These are phyloP conservation scores for Penicillium concentricum DNA, from an alignment of 2,329 filamentous ascomycete genomes.

Conservation along the genomic window DNA sequence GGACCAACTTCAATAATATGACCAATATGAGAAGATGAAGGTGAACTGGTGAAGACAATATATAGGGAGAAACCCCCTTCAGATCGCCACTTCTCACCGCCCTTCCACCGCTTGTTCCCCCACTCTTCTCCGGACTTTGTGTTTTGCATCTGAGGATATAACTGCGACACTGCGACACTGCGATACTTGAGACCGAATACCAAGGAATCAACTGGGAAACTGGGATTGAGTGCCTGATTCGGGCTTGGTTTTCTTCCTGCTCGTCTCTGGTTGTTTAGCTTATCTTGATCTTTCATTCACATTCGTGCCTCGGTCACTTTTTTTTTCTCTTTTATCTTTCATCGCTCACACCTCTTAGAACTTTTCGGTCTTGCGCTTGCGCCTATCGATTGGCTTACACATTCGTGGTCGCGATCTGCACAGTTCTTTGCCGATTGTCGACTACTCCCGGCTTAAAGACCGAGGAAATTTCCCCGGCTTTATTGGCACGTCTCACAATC, in stretches of 20 bases:
- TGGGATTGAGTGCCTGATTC: conserved; percentile 9
- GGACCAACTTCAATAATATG: background rate
- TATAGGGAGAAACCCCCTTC: background rate
- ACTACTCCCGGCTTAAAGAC: conserved; percentile 14
- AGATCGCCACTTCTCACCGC: conserved; percentile 14
- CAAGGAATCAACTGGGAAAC: background rate
- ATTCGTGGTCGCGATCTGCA: conserved; percentile 12
- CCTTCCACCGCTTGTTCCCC: conserved; percentile 21
- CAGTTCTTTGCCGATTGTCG: conserved; percentile 18
- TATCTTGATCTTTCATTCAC: background rate
- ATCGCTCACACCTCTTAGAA: conserved; percentile 11
- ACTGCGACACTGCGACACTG: background rate
- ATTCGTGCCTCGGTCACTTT: conserved; percentile 1
- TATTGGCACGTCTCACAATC: background rate
- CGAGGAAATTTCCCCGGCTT: conserved; percentile 5
- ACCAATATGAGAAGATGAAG: background rate
- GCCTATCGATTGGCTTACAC: conserved; percentile 1
- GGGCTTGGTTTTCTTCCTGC: conserved; percentile 7
- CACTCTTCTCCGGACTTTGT: conserved; percentile 5
- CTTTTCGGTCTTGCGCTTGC: background rate
- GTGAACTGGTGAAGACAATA: background rate
- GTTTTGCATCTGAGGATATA: background rate
- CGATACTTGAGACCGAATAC: background rate
- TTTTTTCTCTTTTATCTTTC: background rate
- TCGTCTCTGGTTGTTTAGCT: background rate